Percentiles rank a stretch among this genome's conserved stretches.
Evolutionary conservation across 2,329 filamentous ascomycete genomes (phyloP).

Genomic region (Fusarium nisikadoi): DNA sequence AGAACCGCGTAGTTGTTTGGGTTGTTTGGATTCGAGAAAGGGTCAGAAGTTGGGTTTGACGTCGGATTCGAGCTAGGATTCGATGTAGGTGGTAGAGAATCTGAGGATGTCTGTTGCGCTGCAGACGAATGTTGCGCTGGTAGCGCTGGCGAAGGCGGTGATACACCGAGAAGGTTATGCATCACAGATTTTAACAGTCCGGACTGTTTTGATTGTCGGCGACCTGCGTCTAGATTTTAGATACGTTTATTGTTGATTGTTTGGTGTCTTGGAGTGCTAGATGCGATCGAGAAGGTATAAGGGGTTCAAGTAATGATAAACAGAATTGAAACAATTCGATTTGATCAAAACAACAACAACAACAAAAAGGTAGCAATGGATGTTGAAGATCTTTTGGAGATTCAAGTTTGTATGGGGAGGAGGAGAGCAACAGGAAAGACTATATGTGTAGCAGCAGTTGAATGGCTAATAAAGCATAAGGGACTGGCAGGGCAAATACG

Average conservation of each 20-base stretch:
- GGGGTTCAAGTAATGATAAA: constrained; percentile 5
- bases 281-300: constrained; percentile 16
- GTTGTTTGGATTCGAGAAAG: constrained; percentile 40
- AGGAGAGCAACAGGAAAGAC: constrained; percentile 6
- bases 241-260: constrained; percentile 13
- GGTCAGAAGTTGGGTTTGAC: constrained; percentile 27
- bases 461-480: constrained; percentile 36
- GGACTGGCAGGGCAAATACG: constrained; percentile 30
- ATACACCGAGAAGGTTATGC: constrained; percentile 54
- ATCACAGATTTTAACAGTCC: constrained; percentile 58
- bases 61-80: constrained; percentile 43
- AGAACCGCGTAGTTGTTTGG: constrained; percentile 47
- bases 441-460: constrained; percentile 27
- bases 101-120: constrained; percentile 46
- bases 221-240: constrained; percentile 44
- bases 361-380: constrained; percentile 4
- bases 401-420: constrained; percentile 18
- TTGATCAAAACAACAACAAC: constrained; percentile 9
- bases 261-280: constrained; percentile 13
- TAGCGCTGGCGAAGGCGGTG: constrained; percentile 44
- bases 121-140: constrained; percentile 44
- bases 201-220: constrained; percentile 54
- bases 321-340: constrained; percentile 1
- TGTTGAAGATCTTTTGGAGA: constrained; percentile 29
- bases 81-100: constrained; percentile 31